Evolutionary conservation across 1,284 basidiomycete genomes (phyloP).

Genomic region (Wolfiporia cocos): DNA sequence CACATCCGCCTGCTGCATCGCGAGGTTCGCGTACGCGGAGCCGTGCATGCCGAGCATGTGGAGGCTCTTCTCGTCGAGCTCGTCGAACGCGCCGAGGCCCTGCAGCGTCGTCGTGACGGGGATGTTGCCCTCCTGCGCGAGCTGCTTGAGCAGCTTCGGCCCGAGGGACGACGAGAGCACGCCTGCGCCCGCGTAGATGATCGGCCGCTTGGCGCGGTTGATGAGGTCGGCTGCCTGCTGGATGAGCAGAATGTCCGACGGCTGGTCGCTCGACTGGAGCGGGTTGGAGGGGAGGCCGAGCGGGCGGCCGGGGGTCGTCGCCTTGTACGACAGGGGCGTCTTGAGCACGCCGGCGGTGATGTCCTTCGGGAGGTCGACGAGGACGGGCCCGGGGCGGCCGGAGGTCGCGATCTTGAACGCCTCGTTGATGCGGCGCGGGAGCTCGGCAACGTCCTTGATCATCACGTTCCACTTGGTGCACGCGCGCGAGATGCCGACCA

Average conservation of each 20-base stretch:
- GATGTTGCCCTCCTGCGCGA: slow-evolving; percentile 85
- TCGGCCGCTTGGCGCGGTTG: slow-evolving; percentile 85
- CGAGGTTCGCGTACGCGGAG: slow-evolving; percentile 93
- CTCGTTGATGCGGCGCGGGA: slow-evolving; percentile 95
- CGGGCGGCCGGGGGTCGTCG: slow-evolving; percentile 79
- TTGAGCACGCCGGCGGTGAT: slow-evolving; percentile 91
- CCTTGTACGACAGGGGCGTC: slow-evolving; percentile 82
- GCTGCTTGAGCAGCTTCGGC: slow-evolving; percentile 77
- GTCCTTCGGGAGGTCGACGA: slow-evolving; percentile 97
- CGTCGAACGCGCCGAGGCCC: slow-evolving; percentile 94
- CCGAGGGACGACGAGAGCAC: slow-evolving; percentile 82
- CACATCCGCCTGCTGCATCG: slow-evolving; percentile 96
- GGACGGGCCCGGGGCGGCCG: slow-evolving; percentile 93
- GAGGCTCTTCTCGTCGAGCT: slow-evolving; percentile 80
- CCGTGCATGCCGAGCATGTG: slow-evolving; percentile 99
- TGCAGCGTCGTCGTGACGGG: slow-evolving; percentile 97
- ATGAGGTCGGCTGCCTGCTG: slow-evolving; percentile 85
- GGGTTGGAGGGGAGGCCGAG: slow-evolving; percentile 79
- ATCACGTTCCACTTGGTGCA: slow-evolving; percentile 99
- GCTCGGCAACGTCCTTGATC: slow-evolving; percentile 96
- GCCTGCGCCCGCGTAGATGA: slow-evolving; percentile 95
- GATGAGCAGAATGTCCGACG: slow-evolving; percentile 62
- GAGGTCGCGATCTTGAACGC: slow-evolving; percentile 99
- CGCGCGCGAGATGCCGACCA: slow-evolving; percentile 92
- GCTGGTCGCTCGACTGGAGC: slow-evolving; percentile 47